Evolutionary conservation across 2,329 filamentous ascomycete species (phyloP), one percentile per base, ranked within the genome.

Genomic region (Cladosporium sp.): DNA sequence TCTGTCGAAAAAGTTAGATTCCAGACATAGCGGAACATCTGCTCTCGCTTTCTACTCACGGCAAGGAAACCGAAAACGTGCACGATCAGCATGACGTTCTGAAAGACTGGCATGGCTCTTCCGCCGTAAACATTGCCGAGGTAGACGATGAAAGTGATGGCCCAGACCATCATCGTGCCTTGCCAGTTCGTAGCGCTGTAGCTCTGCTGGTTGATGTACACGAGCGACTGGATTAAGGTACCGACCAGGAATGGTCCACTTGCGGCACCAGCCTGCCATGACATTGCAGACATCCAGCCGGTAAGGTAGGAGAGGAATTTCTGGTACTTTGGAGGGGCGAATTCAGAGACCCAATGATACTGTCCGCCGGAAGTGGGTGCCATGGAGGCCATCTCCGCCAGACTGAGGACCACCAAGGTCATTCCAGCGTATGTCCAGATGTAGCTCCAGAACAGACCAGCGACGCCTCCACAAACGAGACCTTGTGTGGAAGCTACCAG

Each of bases 181-280:
- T 78, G 75, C 75, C 75, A 79, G 40, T 66, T 68, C 5, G 69
- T 66, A 0, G 69, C 65, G 0, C 58, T 55, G 52, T 77, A 78
- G 8, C 66, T 61, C 0, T 72, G 70, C 43, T 72, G 57, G 35
- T 72, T 71, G 55, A 75, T 67, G 46, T 68, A 65, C 18, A 74
- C 70, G 9, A 73, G 63, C 2, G 70, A 67, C 52, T 77, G 74
- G 35, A 78, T 75, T 40, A 77, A 60, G 0, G 72, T 76, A 5
- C 74, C 75, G 0, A 73, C 72, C 8, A 77, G 66, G 57, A 75
- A 77, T 0, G 72, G 70, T 2, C 74, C 75, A 3, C 71, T 73
- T 9, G 76, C 75, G 22, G 70, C 71, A 11, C 73, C 74, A 9
- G 75, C 73, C 58, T 78, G 76, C 75, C 75, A 79, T 9, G 70